phyloP scores from a whole-genome alignment of 1,284 basidiomycete species.

The Afroboletus lepidellus region DNA sequence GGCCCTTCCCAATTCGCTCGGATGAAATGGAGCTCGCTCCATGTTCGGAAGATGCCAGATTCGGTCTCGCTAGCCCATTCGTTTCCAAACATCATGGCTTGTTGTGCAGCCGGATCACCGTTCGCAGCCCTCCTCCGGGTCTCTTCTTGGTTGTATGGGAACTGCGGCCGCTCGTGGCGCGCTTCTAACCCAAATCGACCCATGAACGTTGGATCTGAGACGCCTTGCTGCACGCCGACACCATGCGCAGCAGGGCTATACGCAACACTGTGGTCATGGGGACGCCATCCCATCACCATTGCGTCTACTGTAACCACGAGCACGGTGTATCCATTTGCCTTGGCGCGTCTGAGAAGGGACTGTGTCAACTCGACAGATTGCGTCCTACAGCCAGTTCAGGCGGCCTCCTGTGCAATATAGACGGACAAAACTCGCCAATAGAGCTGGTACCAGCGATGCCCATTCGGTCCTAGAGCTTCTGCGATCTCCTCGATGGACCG shows the following conservation, averaged over 20 bases:
- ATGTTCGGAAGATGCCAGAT: conserved; percentile 56
- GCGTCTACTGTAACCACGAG: conserved; percentile 73
- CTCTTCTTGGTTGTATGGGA: conserved; percentile 54
- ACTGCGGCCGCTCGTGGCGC: conserved; percentile 44
- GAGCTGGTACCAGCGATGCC: conserved; percentile 76
- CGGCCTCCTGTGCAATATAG: conserved; percentile 24
- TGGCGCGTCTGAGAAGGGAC: conserved; percentile 64
- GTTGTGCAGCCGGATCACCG: conserved; percentile 48
- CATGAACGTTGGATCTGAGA: conserved; percentile 75
- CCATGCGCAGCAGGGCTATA: conserved; percentile 59
- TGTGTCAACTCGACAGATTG: conserved; percentile 57
- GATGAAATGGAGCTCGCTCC: conserved; percentile 66
- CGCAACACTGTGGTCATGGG: no score
- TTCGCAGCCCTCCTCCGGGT: conserved; percentile 38
- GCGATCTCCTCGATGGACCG: conserved; percentile 75
- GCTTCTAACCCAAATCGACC: conserved; percentile 44
- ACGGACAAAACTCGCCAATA: conserved; percentile 57
- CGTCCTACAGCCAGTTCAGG: conserved; percentile 44
- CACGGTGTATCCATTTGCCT: conserved; percentile 60
- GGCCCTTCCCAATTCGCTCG: conserved; percentile 68
- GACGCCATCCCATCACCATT: conserved; percentile 66
- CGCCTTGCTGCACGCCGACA: conserved; percentile 41
- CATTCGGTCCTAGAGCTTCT: conserved; percentile 53
- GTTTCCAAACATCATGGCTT: conserved; percentile 44
- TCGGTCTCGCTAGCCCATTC: conserved; percentile 58